Conservation (phyloP, 768 basidiomycete species). For the Agaricus subrufescens region DNA sequence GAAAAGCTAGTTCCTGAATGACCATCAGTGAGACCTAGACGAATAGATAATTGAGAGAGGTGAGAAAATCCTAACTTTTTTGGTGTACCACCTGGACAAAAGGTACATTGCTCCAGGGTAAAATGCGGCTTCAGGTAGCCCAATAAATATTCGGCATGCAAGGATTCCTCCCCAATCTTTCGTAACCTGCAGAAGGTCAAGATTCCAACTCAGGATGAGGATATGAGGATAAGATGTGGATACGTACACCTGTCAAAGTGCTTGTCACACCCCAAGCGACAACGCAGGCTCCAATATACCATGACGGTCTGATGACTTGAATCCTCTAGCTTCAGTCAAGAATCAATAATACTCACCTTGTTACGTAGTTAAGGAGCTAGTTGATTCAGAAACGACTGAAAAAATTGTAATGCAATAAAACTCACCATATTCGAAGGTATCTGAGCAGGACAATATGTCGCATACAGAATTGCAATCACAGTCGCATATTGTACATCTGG, state of each 20-base stretch:
- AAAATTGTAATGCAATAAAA: neutral
- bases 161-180: slow-evolving; percentile 47
- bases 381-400: neutral
- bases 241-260: slow-evolving; percentile 42
- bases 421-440: slow-evolving; percentile 59
- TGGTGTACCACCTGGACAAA: slow-evolving; percentile 47
- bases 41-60: neutral
- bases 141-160: slow-evolving; percentile 51
- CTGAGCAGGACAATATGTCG: slow-evolving; percentile 53
- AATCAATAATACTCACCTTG: slow-evolving; percentile 28
- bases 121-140: slow-evolving; percentile 59
- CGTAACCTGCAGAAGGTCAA: slow-evolving; percentile 33
- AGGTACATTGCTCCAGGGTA: slow-evolving; percentile 48
- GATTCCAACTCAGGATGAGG: no score
- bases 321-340: neutral
- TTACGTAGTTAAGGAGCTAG: slow-evolving; percentile 47
- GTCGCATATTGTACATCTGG: slow-evolving; percentile 16
- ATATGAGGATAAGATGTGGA: no score
- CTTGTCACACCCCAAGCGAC: slow-evolving; percentile 4
- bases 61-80: slow-evolving; percentile 31
- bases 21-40: neutral
- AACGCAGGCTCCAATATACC: slow-evolving; percentile 3
- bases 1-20: slow-evolving; percentile 53
- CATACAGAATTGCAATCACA: slow-evolving; percentile 19
- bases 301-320: neutral